phyloP scores from a whole-genome alignment of 306 rosid genomes.

The Gastrolobium villosum region DNA sequence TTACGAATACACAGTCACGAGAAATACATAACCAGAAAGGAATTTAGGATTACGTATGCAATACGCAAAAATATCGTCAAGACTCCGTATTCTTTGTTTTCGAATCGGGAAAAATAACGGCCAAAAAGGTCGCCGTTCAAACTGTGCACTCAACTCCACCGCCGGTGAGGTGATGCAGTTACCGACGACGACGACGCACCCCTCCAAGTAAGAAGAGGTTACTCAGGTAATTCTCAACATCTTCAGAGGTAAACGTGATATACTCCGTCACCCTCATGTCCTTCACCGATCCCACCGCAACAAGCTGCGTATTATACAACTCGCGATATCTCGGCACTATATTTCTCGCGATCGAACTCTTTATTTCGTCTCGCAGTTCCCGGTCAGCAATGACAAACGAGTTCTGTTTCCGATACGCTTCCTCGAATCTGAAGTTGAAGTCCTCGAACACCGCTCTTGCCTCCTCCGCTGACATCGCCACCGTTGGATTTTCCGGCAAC shows the following conservation, averaged over 20 bases:
- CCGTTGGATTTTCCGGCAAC: constrained; percentile 61
- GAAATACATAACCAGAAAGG: too few relatives aligned
- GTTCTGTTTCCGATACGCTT: constrained; percentile 63
- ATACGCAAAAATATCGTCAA: not conserved
- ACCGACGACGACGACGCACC: constrained; percentile 36
- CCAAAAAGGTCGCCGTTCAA: not conserved
- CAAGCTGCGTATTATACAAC: constrained; percentile 53
- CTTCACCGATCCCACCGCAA: constrained; percentile 43
- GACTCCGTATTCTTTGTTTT: not conserved
- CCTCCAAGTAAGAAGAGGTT: constrained; percentile 55
- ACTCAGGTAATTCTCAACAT: constrained; percentile 63
- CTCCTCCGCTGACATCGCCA: constrained; percentile 48
- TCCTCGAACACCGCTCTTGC: constrained; percentile 59
- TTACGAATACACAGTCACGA: too few relatives aligned
- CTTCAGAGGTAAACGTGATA: constrained; percentile 66
- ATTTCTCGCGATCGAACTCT: constrained; percentile 50
- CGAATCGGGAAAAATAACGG: not conserved
- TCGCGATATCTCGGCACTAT: constrained; percentile 59
- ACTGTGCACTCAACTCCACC: not conserved
- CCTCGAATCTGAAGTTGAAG: constrained; percentile 67
- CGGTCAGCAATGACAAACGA: constrained; percentile 49
- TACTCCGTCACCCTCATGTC: not conserved
- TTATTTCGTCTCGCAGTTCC: constrained; percentile 69
- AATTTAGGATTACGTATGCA: not conserved
- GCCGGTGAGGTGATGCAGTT: constrained; percentile 45